These are phyloP conservation scores for Xylariaceae sp. DNA, from an alignment of 2,329 filamentous ascomycete species.

Conservation along the genomic window DNA sequence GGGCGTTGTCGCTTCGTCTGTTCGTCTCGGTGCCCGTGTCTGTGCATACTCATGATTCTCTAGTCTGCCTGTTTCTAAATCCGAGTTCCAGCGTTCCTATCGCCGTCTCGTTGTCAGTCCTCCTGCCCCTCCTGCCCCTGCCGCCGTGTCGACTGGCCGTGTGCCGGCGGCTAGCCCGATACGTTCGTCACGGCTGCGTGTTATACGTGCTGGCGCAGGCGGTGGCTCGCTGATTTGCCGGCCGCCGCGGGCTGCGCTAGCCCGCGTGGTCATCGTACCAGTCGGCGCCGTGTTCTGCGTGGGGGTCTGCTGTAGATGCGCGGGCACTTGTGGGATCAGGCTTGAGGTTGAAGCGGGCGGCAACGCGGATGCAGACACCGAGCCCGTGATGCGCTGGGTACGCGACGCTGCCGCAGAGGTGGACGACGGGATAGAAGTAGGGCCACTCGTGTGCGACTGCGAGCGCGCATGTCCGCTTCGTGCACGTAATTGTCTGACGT, in stretches of 20 bases:
- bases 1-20: not conserved
- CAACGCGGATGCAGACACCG: slow-evolving; percentile 13
- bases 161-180: slow-evolving; percentile 22
- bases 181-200: slow-evolving; percentile 32
- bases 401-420: slow-evolving; percentile 9
- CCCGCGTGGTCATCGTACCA: slow-evolving; percentile 8
- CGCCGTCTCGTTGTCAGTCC: slow-evolving; percentile 19
- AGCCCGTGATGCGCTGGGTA: slow-evolving; percentile 21
- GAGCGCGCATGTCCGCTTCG: slow-evolving; percentile 16
- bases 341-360: not conserved
- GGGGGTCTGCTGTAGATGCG: slow-evolving; percentile 21
- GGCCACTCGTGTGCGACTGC: slow-evolving; percentile 8
- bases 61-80: not conserved
- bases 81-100: slow-evolving; percentile 18
- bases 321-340: slow-evolving; percentile 6
- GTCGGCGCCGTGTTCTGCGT: slow-evolving; percentile 10
- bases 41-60: not conserved
- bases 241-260: slow-evolving; percentile 12
- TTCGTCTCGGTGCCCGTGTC: not conserved
- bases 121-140: slow-evolving; percentile 8
- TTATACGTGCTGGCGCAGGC: slow-evolving; percentile 25
- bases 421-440: slow-evolving; percentile 15
- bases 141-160: slow-evolving; percentile 8
- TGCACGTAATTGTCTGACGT: slow-evolving; percentile 24
- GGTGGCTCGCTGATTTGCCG: slow-evolving; percentile 21